These are phyloP conservation scores for Penicillium janthinellum DNA, from an alignment of 2,329 filamentous ascomycete genomes.

Conservation along the genomic window DNA sequence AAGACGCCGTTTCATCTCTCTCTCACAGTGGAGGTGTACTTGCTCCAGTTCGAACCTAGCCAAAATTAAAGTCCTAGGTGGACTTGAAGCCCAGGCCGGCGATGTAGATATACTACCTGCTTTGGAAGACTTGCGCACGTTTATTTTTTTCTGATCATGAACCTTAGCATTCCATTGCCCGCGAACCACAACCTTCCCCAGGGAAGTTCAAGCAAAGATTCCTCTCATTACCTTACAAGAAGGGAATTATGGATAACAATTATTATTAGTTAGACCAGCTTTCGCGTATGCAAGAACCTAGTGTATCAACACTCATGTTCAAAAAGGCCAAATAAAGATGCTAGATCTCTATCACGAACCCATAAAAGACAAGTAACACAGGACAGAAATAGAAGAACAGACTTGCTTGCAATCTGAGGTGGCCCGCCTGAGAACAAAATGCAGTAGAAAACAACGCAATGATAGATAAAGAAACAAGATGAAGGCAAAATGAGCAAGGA, in stretches of 20 bases:
- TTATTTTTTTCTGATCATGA: too few species aligned
- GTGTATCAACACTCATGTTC: slow-evolving; percentile 5
- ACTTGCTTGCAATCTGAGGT: slow-evolving; percentile 5
- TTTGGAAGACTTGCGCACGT: too few species aligned
- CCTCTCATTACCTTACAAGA: too few species aligned
- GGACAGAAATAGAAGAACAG: neutral
- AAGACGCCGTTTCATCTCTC: too few species aligned
- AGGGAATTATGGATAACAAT: neutral
- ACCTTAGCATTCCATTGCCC: too few species aligned
- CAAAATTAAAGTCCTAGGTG: too few species aligned
- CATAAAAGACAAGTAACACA: neutral
- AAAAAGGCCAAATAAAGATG: neutral
- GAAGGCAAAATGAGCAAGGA: neutral
- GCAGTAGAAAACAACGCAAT: neutral
- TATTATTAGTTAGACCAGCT: slow-evolving; percentile 13
- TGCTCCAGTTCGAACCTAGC: too few species aligned
- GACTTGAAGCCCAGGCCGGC: too few species aligned
- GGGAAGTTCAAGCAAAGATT: neutral
- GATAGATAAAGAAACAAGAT: neutral
- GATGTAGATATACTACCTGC: too few species aligned
- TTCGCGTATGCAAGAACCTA: slow-evolving; percentile 9
- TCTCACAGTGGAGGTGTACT: too few species aligned
- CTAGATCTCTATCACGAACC: neutral
- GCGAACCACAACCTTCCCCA: too few species aligned
- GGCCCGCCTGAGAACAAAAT: neutral